Base-by-base conservation (phyloP, 2,329 filamentous ascomycete genomes). In the Lomentospora prolificans region DNA sequence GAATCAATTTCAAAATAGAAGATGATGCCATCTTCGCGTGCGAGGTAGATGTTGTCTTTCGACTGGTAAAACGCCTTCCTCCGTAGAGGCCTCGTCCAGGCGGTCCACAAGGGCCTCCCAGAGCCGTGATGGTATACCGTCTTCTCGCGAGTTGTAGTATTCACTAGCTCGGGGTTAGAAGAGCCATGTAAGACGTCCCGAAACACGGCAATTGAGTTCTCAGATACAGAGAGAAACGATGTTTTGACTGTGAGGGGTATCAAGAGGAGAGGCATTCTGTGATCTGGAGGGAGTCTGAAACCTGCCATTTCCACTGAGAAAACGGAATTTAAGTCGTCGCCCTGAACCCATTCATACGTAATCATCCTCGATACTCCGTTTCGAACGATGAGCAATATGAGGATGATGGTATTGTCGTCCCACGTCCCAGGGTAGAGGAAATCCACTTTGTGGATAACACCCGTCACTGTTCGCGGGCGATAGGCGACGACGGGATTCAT, bases 11-110 rank as follows among this genome's bases (percentile, higher is more conserved):
- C 84, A 3, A 92, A 70, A 60, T 86, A 88, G 55, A 85, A 80
- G 8, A 96, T 78, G 51, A 85, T 74, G 3, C 94, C 94, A 65
- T 97, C 92, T 70, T 97, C 92, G 55, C 91, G 83, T 9, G 87
- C 88, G 14, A 99, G 73, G 64, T 94, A 96, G 51, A 97, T 83
- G 58, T 86, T 83, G 64, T 97, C 94, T 33, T 84, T 82, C 17
- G 74, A 77, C 55, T 79, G 72, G 54, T 80, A 79, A 61, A 85
- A 86, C 10, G 74, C 70, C 58, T 78, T 78, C 24, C 83, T 78
- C 6, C 92, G 84, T 58, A 82, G 79, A 2, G 90, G 87, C 58
- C 89, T 81, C 27, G 89, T 83, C 91, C 92, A 99, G 24, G 87
- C 82, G 3, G 86, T 87, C 88, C 90, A 96, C 3, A 89, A 69